phyloP scores from a whole-genome alignment of 129 eudicot species.

The Pittosporum tobira region DNA sequence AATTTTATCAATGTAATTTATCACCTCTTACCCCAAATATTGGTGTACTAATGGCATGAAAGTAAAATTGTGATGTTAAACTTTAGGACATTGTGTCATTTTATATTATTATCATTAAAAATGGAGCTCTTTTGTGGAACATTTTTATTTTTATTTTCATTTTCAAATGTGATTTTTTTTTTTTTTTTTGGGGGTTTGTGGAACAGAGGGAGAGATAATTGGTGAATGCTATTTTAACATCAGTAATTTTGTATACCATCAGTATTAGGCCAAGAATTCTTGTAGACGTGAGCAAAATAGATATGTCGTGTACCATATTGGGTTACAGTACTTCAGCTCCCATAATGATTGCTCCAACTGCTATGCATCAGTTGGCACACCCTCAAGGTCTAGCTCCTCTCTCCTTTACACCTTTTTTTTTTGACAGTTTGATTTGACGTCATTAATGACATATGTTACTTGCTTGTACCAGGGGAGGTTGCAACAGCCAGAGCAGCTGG shows the following conservation, averaged over 20 bases:
- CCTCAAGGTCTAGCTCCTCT: constrained; percentile 39
- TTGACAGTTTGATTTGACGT: neutral
- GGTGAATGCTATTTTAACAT: neutral
- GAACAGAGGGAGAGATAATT: too few relatives aligned
- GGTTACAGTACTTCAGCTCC: constrained; percentile 75
- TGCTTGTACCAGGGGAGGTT: constrained; percentile 52
- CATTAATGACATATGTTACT: constrained; percentile 8
- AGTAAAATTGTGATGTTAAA: too few relatives aligned
- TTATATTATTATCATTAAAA: too few relatives aligned
- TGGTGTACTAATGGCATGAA: too few relatives aligned
- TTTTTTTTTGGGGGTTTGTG: too few relatives aligned
- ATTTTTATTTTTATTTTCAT: too few relatives aligned
- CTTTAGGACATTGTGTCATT: too few relatives aligned
- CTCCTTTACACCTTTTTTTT: neutral
- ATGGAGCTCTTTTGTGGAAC: too few relatives aligned
- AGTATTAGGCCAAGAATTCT: constrained; percentile 73
- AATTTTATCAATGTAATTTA: too few relatives aligned
- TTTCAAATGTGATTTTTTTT: too few relatives aligned
- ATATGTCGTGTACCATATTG: constrained; percentile 60
- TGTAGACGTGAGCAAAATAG: constrained; percentile 63
- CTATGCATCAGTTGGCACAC: constrained; percentile 65
- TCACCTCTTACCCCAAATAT: too few relatives aligned
- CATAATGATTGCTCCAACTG: constrained; percentile 83
- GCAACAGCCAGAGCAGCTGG: constrained; percentile 93
- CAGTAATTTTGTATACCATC: neutral